A percentile compares a stretch with the other conserved stretches of the same genome.
These are phyloP conservation scores for Discostella stelligeroides DNA, from an alignment of 108 stramenopile genomes.

Conservation along the genomic window DNA sequence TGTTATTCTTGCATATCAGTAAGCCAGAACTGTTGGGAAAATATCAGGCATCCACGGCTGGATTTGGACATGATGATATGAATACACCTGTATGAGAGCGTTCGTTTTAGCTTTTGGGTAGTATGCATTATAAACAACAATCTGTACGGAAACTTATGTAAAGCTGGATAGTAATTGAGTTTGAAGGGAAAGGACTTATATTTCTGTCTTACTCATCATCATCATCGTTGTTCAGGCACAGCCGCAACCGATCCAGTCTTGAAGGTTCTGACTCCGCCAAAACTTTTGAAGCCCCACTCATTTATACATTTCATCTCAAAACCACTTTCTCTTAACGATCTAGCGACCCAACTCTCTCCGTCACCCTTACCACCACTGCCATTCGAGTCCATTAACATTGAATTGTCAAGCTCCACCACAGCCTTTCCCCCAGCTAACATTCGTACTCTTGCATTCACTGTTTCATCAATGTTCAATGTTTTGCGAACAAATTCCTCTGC, in stretches of 20 bases:
- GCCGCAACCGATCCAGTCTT: constrained; percentile 49
- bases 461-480: constrained; percentile 48
- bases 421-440: constrained; percentile 66
- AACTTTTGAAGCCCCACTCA: constrained; percentile 43
- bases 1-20: constrained; percentile 60
- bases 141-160: too few relatives aligned
- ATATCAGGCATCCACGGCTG: constrained; percentile 73
- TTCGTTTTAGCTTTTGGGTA: too few relatives aligned
- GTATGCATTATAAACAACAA: background rate
- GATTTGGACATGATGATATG: constrained; percentile 43
- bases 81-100: background rate
- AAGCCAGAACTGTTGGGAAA: constrained; percentile 58
- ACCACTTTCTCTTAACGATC: constrained; percentile 20
- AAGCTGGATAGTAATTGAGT: too few relatives aligned
- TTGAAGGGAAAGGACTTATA: background rate
- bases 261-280: constrained; percentile 40
- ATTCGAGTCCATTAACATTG: constrained; percentile 7
- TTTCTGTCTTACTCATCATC: background rate
- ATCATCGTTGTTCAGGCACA: constrained; percentile 5
- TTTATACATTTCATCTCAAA: constrained; percentile 32
- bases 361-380: background rate
- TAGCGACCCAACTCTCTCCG: background rate
- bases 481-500: constrained; percentile 71
- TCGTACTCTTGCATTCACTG: constrained; percentile 68
- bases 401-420: constrained; percentile 73